Evolutionary conservation across 441 rosid species (phyloP).

Genomic region (Adansonia rubrostipa): DNA sequence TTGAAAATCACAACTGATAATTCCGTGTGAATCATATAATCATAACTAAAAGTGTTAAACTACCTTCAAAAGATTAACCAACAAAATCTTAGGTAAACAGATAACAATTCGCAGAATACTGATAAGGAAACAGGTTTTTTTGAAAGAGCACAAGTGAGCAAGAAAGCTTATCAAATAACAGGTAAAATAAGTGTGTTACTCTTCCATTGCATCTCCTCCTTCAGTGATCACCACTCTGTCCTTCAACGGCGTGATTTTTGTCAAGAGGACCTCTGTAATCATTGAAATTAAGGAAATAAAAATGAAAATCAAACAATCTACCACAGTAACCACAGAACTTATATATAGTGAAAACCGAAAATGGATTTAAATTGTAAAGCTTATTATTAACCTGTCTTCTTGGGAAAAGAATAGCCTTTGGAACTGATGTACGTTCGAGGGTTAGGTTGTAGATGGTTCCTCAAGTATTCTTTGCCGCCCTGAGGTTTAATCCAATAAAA

Average conservation of each 20-base stretch:
- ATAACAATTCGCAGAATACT: background rate
- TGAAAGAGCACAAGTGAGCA: background rate
- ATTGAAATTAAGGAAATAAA: background rate
- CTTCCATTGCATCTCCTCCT: constrained; percentile 1
- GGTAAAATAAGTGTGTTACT: background rate
- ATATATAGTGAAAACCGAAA: background rate
- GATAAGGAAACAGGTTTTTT: constrained; percentile 8
- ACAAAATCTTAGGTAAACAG: constrained; percentile 2
- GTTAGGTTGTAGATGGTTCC: background rate
- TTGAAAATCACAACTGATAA: background rate
- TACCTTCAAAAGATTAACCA: background rate
- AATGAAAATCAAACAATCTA: background rate
- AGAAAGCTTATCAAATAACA: background rate
- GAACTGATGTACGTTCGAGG: background rate
- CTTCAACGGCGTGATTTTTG: background rate
- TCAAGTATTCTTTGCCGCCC: background rate
- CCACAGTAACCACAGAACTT: no score
- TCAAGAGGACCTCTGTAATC: background rate
- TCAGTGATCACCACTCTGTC: background rate
- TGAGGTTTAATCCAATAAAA: background rate
- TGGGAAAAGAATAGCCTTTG: background rate
- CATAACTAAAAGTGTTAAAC: background rate
- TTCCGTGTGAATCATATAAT: constrained; percentile 14
- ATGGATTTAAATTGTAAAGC: background rate
- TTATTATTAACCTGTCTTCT: background rate